These are phyloP conservation scores for Huiozyma naganishii DNA, from an alignment of 805 yeast species.

Conservation along the genomic window DNA sequence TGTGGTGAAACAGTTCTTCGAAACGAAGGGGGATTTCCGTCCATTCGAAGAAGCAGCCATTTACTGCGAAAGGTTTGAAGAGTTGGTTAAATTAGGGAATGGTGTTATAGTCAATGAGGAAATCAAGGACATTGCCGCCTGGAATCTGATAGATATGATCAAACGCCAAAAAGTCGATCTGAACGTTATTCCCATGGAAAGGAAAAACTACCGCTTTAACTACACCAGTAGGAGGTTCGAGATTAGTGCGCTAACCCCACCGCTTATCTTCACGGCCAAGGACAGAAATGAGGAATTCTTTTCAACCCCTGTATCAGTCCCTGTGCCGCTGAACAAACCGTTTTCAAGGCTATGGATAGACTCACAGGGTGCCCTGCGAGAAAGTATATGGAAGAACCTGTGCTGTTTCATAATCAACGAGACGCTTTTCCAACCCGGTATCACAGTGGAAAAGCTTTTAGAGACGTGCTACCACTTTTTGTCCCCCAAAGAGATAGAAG, in stretches of 20 bases:
- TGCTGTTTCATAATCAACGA: conserved; percentile 37
- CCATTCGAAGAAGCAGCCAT: conserved; percentile 37
- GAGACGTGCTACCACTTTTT: conserved; percentile 20
- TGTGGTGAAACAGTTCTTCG: conserved; percentile 15
- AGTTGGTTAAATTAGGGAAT: conserved; percentile 34
- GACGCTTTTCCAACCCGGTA: conserved; percentile 47
- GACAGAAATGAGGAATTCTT: conserved; percentile 4
- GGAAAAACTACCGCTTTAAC: conserved; percentile 40
- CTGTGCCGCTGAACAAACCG: conserved; percentile 50
- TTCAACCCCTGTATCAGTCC: conserved; percentile 9
- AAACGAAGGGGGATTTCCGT: conserved; percentile 20
- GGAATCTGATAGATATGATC: conserved; percentile 46
- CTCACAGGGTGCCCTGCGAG: conserved; percentile 48
- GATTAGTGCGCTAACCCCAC: conserved; percentile 45
- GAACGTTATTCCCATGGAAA: conserved; percentile 45
- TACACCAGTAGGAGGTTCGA: conserved; percentile 73
- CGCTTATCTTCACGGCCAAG: conserved; percentile 38
- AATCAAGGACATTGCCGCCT: conserved; percentile 52
- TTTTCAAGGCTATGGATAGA: conserved; percentile 68
- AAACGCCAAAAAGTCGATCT: conserved; percentile 33
- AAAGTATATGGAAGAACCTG: conserved; percentile 47
- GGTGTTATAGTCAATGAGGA: conserved; percentile 46
- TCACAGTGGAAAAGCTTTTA: conserved; percentile 21
- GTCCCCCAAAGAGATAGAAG: conserved; percentile 30
- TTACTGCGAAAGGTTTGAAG: conserved; percentile 35